Evolutionary conservation across 257 asterid species (phyloP).

Genomic region (Rhazya stricta): DNA sequence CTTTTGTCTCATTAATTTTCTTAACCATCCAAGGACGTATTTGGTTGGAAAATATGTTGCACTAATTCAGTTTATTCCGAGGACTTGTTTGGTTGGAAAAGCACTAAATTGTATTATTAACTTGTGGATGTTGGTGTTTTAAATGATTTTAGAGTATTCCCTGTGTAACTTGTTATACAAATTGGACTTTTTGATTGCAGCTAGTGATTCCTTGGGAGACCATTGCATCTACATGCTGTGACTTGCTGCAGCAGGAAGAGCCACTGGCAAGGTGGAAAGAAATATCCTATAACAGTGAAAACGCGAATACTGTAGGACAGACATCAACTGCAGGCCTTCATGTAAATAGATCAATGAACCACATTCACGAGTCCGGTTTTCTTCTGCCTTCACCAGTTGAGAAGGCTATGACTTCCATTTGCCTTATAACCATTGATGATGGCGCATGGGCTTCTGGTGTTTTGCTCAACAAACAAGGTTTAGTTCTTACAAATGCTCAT

Average conservation of each 20-base stretch:
- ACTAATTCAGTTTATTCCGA: too few species aligned
- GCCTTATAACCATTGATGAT: slow-evolving; percentile 78
- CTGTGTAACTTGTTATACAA: slow-evolving; percentile 12
- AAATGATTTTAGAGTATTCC: not conserved
- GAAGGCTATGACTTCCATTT: slow-evolving; percentile 75
- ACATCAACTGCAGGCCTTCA: slow-evolving; percentile 16
- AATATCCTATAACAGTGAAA: slow-evolving; percentile 29
- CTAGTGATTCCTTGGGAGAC: slow-evolving; percentile 98
- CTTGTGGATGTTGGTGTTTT: not conserved
- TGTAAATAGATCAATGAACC: slow-evolving; percentile 29
- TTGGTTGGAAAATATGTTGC: not conserved
- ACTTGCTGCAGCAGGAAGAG: slow-evolving; percentile 51
- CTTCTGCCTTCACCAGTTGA: slow-evolving; percentile 51
- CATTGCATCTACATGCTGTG: slow-evolving; percentile 67
- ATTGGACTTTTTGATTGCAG: slow-evolving; percentile 46
- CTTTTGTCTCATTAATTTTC: not conserved
- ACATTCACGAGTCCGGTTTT: slow-evolving; percentile 29
- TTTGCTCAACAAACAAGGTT: slow-evolving; percentile 77
- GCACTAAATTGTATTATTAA: not conserved
- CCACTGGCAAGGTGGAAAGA: slow-evolving; percentile 39
- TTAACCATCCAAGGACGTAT: not conserved
- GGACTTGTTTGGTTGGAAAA: not conserved
- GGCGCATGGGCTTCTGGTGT: slow-evolving; percentile 99
- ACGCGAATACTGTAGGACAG: slow-evolving; percentile 32
- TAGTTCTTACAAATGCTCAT: slow-evolving; percentile 95